phyloP scores from a whole-genome alignment of 2,329 filamentous ascomycete genomes.

The Fusarium sp. region DNA sequence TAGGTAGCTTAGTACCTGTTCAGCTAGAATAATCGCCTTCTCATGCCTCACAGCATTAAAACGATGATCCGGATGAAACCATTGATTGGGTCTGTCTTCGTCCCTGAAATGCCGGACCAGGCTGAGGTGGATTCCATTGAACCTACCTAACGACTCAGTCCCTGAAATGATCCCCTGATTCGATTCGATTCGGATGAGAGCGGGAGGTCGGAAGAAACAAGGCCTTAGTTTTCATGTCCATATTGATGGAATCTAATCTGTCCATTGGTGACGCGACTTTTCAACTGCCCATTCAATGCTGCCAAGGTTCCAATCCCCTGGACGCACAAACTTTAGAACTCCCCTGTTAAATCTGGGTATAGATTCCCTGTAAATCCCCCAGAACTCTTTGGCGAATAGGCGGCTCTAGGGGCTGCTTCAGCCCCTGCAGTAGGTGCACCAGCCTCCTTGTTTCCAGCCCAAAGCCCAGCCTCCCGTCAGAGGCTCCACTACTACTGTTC shows the following conservation, averaged over 20 bases:
- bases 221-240: neutral
- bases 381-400: slow-evolving; percentile 30
- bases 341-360: slow-evolving; percentile 32
- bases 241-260: slow-evolving; percentile 10
- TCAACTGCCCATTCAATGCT: slow-evolving; percentile 22
- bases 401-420: slow-evolving; percentile 25
- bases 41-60: neutral
- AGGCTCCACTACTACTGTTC: slow-evolving; percentile 25
- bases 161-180: slow-evolving; percentile 33
- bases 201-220: slow-evolving; percentile 28
- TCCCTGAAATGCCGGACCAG: slow-evolving; percentile 38
- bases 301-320: slow-evolving; percentile 36
- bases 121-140: slow-evolving; percentile 8
- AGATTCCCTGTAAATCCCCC: slow-evolving; percentile 37
- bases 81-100: slow-evolving; percentile 15
- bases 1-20: neutral
- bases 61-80: slow-evolving; percentile 24
- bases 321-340: slow-evolving; percentile 32
- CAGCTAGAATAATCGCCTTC: neutral
- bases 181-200: slow-evolving; percentile 31
- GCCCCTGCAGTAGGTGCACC: slow-evolving; percentile 47
- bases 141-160: slow-evolving; percentile 8
- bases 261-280: slow-evolving; percentile 14
- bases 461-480: slow-evolving; percentile 47
- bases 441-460: slow-evolving; percentile 51